Evolutionary conservation across 2,329 filamentous ascomycete genomes (phyloP).

Genomic region (Colletotrichum lupini): DNA sequence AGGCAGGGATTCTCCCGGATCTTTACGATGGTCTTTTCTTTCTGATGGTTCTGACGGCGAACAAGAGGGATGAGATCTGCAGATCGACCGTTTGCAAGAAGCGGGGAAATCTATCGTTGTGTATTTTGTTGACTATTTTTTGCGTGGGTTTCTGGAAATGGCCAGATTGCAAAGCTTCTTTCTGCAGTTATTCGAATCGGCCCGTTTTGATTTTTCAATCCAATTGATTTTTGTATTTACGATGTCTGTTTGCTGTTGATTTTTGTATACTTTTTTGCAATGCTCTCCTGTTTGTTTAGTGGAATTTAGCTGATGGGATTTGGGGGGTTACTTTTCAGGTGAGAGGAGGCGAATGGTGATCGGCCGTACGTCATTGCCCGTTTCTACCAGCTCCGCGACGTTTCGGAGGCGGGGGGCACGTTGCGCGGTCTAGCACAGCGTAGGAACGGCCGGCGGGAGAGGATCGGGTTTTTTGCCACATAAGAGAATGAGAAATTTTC

Average conservation of each 20-base stretch:
- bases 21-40: not conserved
- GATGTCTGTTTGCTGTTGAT: too few relatives aligned
- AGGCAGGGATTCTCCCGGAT: not conserved
- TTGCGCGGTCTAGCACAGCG: not conserved
- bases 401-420: not conserved
- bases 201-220: not conserved
- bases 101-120: not conserved
- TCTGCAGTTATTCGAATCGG: not conserved
- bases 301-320: too few relatives aligned
- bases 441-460: not conserved
- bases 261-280: too few relatives aligned
- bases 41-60: not conserved
- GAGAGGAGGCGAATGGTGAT: slow-evolving; percentile 31
- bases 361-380: slow-evolving; percentile 26
- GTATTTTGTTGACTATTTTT: not conserved
- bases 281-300: too few relatives aligned
- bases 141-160: not conserved
- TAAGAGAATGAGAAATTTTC: not conserved
- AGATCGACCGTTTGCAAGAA: not conserved
- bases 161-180: not conserved
- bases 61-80: not conserved
- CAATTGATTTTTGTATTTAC: too few relatives aligned
- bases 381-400: not conserved
- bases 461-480: not conserved
- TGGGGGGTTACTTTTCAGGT: slow-evolving; percentile 11